Conservation (phyloP, 257 asterid species). For the Solanum chaucha region DNA sequence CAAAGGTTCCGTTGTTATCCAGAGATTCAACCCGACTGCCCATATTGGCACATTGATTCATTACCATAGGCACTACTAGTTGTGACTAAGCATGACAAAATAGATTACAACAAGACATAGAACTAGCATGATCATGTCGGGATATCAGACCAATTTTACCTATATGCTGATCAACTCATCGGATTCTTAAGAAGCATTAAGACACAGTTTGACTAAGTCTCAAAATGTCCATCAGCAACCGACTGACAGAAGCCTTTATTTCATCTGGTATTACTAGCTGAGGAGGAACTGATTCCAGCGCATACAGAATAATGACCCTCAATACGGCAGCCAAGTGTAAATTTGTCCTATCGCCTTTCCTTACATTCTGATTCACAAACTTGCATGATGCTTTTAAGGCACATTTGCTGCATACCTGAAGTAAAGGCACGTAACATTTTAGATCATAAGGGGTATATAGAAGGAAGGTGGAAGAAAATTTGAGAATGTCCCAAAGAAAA, state of each 20-base stretch:
- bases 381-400: constrained; percentile 44
- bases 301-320: constrained; percentile 44
- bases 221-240: constrained; percentile 45
- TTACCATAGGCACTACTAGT: background rate
- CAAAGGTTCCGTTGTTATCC: background rate
- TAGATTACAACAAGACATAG: background rate
- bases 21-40: background rate
- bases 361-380: constrained; percentile 26
- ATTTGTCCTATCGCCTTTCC: constrained; percentile 9
- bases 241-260: constrained; percentile 33
- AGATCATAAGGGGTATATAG: background rate
- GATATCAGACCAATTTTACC: background rate
- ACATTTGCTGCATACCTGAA: constrained; percentile 74
- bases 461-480: background rate
- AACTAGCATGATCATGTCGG: background rate
- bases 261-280: constrained; percentile 51
- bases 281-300: constrained; percentile 49
- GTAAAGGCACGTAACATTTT: background rate
- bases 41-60: background rate
- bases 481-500: background rate
- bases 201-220: constrained; percentile 36
- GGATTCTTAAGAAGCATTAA: background rate
- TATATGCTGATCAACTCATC: background rate
- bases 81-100: background rate
- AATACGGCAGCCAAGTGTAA: constrained; percentile 35